phyloP scores from a whole-genome alignment of 179 eudicot genomes.

The Patellifolia procumbens region DNA sequence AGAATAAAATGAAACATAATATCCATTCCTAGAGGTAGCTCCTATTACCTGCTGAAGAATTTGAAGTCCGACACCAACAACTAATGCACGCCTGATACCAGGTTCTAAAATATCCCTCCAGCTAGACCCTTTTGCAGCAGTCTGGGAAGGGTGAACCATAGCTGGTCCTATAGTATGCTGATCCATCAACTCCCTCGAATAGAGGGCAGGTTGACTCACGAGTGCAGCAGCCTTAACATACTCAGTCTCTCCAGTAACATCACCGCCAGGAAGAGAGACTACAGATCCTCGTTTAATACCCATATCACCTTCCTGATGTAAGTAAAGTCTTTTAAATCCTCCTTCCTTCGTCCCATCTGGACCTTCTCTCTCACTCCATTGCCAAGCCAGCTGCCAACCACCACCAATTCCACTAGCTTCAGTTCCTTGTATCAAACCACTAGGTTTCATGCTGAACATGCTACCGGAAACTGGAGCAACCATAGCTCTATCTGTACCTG shows the following conservation, averaged over 20 bases:
- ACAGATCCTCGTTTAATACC: conserved; percentile 53
- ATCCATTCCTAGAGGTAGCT: not conserved
- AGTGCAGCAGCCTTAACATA: conserved; percentile 65
- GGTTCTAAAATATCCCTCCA: conserved; percentile 76
- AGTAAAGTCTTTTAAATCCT: conserved; percentile 64
- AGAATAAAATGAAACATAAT: not conserved
- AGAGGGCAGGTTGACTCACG: conserved; percentile 74
- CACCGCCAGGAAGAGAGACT: conserved; percentile 61
- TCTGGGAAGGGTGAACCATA: conserved; percentile 66
- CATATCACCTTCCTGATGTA: conserved; percentile 54
- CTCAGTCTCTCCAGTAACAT: conserved; percentile 42
- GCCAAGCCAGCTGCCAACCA: conserved; percentile 91
- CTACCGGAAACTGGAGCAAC: conserved; percentile 61
- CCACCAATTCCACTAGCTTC: conserved; percentile 70
- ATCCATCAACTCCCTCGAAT: conserved; percentile 54
- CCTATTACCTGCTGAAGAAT: conserved; percentile 76
- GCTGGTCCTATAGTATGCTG: conserved; percentile 69
- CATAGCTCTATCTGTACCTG: conserved; percentile 58
- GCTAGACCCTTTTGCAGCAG: conserved; percentile 50
- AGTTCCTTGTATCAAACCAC: conserved; percentile 43
- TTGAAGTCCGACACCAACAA: conserved; percentile 72
- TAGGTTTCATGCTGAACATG: conserved; percentile 52
- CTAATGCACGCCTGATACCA: conserved; percentile 73
- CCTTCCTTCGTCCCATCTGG: conserved; percentile 61
- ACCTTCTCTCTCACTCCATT: conserved; percentile 63